Evolutionary conservation across 768 basidiomycete species (phyloP), one percentile per base, ranked within the genome.

Genomic region (Pseudohyphozyma bogoriensis): DNA sequence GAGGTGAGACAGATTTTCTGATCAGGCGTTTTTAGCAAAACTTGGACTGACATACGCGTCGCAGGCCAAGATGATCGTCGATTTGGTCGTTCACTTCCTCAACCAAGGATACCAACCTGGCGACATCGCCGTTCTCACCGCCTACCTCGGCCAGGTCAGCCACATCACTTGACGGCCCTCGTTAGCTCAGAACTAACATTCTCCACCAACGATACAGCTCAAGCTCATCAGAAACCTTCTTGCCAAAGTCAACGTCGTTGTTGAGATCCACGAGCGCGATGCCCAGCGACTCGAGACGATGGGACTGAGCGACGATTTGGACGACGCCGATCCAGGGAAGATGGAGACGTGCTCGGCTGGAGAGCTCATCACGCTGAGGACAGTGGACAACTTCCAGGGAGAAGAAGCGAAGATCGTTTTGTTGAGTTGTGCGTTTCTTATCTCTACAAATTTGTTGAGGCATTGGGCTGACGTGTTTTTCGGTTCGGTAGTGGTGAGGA

Each of bases 351-450:
- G 4, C 22, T 24, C 40, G 16, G n/a, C 46, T 24, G 44, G 37
- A 46, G 33, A 4, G 5, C 26, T 28, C n/a, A 22, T 86, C 44
- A 78, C 80, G 11, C 74, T 88, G 8, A 79, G 86, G 8, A 87
- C 86, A 0, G 80, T 88, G 2, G 86, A 89, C 63, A 86, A 83
- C 52, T 88, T 81, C 69, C 87, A 88, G 72, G 86, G 85, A 3
- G 72, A 73, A 45, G 73, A 73, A 54, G 73, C 70, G 4, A 68
- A 84, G 76, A 79, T 87, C 55, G 80, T 87, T 35, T 85, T 88
- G 31, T 76, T 88, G 12, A 86, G 85, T 0, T 77, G 54, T 55
- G 8, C 28, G 54, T 55, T 22, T n/a, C 22, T 5, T 8, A 4
- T 53, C 24, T 3, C 28, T 24, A 3, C 31, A n/a, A 20, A 22